phyloP scores from a whole-genome alignment of 106 monocot species.

The Allium cepa region DNA sequence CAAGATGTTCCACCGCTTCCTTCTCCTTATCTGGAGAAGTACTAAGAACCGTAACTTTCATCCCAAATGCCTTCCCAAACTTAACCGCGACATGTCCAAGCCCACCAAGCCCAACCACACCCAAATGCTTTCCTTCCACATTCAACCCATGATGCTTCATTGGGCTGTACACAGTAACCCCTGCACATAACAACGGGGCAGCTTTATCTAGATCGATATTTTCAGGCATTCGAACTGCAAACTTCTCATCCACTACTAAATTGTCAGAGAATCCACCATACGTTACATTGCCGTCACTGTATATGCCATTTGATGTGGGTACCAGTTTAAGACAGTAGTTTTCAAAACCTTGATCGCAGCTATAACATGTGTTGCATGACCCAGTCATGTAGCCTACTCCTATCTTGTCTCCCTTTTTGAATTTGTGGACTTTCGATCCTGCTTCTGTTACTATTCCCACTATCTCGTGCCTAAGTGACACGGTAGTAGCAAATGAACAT shows the following conservation, averaged over 20 bases:
- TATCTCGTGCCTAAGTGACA: constrained; percentile 16
- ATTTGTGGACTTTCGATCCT: constrained; percentile 9
- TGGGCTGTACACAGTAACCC: constrained; percentile 65
- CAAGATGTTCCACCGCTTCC: constrained; percentile 48
- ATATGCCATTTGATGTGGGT: constrained; percentile 29
- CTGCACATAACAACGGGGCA: constrained; percentile 74
- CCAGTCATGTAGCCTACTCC: constrained; percentile 16
- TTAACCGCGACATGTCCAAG: constrained; percentile 81
- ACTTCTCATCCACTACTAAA: constrained; percentile 48
- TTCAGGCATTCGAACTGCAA: constrained; percentile 50
- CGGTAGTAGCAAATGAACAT: neutral
- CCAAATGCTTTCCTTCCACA: constrained; percentile 52
- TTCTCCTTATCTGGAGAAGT: constrained; percentile 41
- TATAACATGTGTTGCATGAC: constrained; percentile 7
- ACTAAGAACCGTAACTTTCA: constrained; percentile 79
- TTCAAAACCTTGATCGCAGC: constrained; percentile 7
- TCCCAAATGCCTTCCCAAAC: constrained; percentile 72
- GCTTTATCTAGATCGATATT: constrained; percentile 48
- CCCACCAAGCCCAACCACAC: constrained; percentile 65
- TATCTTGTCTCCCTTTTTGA: constrained; percentile 6
- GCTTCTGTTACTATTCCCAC: constrained; percentile 14
- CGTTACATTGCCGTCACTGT: constrained; percentile 34
- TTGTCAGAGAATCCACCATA: constrained; percentile 57
- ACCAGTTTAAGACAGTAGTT: constrained; percentile 15
- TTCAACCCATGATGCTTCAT: constrained; percentile 58